Evolutionary conservation across 2,329 filamentous ascomycete genomes (phyloP).

Genomic region (Colletotrichum sp.): DNA sequence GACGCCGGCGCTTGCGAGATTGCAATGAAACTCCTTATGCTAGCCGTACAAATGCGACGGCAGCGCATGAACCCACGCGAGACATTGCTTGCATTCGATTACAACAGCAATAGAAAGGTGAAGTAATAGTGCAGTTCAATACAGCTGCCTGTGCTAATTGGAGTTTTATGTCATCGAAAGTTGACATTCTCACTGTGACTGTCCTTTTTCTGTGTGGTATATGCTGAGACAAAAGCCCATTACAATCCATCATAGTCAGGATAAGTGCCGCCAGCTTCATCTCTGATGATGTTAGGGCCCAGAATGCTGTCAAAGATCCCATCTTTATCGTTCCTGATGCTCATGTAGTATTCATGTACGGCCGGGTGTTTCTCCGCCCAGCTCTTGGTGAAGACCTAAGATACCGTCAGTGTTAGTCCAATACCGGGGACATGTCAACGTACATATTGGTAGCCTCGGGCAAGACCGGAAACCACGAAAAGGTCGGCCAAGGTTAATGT

Average conservation of each 20-base stretch:
- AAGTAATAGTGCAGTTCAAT: neutral
- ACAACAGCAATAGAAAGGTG: rapidly evolving
- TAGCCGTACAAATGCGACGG: rapidly evolving
- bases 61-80: rapidly evolving
- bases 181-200: rapidly evolving
- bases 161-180: rapidly evolving
- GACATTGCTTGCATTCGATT: rapidly evolving
- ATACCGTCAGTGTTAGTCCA: neutral
- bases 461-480: neutral
- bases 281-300: neutral
- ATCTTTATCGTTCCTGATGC: neutral
- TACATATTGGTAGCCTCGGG: neutral
- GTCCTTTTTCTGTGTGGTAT: neutral
- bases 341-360: neutral
- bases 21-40: neutral
- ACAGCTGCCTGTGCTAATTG: rapidly evolving
- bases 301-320: neutral
- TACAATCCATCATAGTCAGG: neutral
- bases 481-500: neutral
- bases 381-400: neutral
- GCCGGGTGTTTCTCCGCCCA: neutral
- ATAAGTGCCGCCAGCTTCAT: neutral
- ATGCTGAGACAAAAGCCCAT: rapidly evolving
- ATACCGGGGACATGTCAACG: neutral
- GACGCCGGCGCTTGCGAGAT: rapidly evolving